A percentile compares a stretch with the other conserved stretches of the same genome.
These are phyloP conservation scores for Macrotyloma uniflorum DNA, from an alignment of 306 rosid genomes.

Conservation along the genomic window DNA sequence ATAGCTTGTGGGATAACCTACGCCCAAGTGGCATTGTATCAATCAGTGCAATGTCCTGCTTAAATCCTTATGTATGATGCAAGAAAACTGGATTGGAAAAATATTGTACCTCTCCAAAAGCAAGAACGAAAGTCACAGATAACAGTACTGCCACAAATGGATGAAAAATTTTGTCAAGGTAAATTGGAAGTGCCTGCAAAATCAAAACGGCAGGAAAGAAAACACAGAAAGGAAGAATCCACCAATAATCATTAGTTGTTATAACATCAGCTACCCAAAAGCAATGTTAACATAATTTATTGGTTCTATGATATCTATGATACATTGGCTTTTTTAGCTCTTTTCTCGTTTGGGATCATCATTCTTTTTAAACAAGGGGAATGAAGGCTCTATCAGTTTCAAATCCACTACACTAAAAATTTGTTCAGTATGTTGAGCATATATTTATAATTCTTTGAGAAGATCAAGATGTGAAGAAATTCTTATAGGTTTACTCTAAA, in stretches of 20 bases:
- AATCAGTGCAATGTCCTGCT: slow-evolving; percentile 37
- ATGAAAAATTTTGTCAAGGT: slow-evolving; percentile 80
- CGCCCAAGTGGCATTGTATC: slow-evolving; percentile 27
- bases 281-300: neutral
- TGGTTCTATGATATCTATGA: neutral
- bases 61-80: slow-evolving; percentile 6
- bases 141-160: slow-evolving; percentile 76
- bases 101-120: slow-evolving; percentile 74
- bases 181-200: slow-evolving; percentile 88
- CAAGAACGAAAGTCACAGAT: slow-evolving; percentile 88
- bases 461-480: neutral
- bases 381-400: neutral
- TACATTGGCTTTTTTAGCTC: slow-evolving; percentile 3
- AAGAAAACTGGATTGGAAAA: slow-evolving; percentile 13
- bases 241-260: neutral
- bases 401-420: neutral
- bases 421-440: neutral
- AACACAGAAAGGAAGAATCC: neutral
- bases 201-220: slow-evolving; percentile 25
- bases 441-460: neutral
- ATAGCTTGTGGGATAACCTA: slow-evolving; percentile 94
- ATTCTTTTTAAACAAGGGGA: neutral
- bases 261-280: slow-evolving; percentile 12
- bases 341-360: neutral
- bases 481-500: neutral